phyloP scores from a whole-genome alignment of 2,329 filamentous ascomycete genomes.

The Colletotrichum plurivorum region DNA sequence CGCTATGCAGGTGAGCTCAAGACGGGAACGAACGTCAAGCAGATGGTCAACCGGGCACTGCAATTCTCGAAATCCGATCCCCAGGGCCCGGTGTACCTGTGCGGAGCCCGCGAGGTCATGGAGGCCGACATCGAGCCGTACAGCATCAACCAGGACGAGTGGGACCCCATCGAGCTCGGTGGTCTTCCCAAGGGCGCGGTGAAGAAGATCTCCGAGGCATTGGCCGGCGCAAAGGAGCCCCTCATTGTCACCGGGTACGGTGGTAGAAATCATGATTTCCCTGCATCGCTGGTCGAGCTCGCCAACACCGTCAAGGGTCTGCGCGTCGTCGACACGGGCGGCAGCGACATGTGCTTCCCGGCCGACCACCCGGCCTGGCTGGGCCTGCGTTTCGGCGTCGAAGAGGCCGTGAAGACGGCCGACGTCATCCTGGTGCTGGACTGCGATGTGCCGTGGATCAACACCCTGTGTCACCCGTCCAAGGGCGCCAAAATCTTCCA shows the following conservation, averaged over 20 bases:
- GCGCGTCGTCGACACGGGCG: conserved; percentile 81
- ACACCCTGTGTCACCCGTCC: conserved; percentile 75
- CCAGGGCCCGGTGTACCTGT: conserved; percentile 81
- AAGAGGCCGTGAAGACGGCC: conserved; percentile 80
- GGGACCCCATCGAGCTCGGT: conserved; percentile 79
- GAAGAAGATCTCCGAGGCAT: conserved; percentile 71
- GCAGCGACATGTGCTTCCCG: conserved; percentile 87
- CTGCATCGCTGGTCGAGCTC: conserved; percentile 74
- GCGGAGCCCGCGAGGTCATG: conserved; percentile 82
- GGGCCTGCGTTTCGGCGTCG: conserved; percentile 80
- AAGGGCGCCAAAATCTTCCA: conserved; percentile 71
- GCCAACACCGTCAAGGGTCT: conserved; percentile 78
- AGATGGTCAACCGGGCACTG: conserved; percentile 84
- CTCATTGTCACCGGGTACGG: conserved; percentile 80
- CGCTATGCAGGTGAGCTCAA: conserved; percentile 84
- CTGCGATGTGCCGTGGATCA: conserved; percentile 94
- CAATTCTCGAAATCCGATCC: conserved; percentile 82
- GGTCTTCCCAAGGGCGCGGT: conserved; percentile 68
- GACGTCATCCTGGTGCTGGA: conserved; percentile 90
- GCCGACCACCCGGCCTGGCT: conserved; percentile 77
- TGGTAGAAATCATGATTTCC: conserved; percentile 76
- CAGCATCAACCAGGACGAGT: conserved; percentile 75
- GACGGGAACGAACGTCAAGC: conserved; percentile 83
- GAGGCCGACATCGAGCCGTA: conserved; percentile 86
- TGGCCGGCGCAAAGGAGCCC: conserved; percentile 76